Evolutionary conservation across 2,329 filamentous ascomycete genomes (phyloP).

Genomic region (Ceratocystis diversiconidia): DNA sequence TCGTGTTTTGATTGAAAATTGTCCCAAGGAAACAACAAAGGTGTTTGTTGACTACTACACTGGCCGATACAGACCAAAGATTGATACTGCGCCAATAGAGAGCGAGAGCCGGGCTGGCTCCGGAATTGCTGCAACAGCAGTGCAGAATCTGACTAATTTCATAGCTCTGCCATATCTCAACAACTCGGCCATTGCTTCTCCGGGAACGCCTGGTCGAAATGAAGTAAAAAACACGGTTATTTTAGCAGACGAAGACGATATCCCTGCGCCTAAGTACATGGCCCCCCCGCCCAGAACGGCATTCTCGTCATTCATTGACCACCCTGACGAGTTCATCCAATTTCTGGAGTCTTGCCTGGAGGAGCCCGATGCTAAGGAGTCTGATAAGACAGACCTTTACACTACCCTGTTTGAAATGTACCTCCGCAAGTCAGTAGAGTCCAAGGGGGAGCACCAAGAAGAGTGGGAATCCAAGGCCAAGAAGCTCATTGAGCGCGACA

Average conservation of each 20-base stretch:
- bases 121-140: conserved; percentile 53
- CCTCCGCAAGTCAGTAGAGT: conserved; percentile 68
- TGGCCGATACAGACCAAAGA: conserved; percentile 61
- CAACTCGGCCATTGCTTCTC: conserved; percentile 40
- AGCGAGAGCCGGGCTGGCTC: conserved; percentile 21
- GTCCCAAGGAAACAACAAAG: conserved; percentile 65
- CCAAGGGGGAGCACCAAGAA: conserved; percentile 54
- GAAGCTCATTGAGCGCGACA: conserved; percentile 65
- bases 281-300: conserved; percentile 73
- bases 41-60: conserved; percentile 94
- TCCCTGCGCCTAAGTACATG: conserved; percentile 47
- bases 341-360: conserved; percentile 82
- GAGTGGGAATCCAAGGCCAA: conserved; percentile 88
- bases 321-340: conserved; percentile 76
- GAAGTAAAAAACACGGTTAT: conserved; percentile 36
- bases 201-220: conserved; percentile 34
- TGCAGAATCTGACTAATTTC: conserved; percentile 73
- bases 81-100: conserved; percentile 24
- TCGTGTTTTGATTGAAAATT: conserved; percentile 75
- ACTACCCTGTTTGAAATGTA: conserved; percentile 99
- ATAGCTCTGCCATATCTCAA: conserved; percentile 80
- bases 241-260: conserved; percentile 33
- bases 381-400: conserved; percentile 73
- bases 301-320: conserved; percentile 93
- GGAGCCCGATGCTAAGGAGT: conserved; percentile 53